These are phyloP conservation scores for Monosporascus sp. DNA, from an alignment of 2,329 filamentous ascomycete species.

Conservation along the genomic window DNA sequence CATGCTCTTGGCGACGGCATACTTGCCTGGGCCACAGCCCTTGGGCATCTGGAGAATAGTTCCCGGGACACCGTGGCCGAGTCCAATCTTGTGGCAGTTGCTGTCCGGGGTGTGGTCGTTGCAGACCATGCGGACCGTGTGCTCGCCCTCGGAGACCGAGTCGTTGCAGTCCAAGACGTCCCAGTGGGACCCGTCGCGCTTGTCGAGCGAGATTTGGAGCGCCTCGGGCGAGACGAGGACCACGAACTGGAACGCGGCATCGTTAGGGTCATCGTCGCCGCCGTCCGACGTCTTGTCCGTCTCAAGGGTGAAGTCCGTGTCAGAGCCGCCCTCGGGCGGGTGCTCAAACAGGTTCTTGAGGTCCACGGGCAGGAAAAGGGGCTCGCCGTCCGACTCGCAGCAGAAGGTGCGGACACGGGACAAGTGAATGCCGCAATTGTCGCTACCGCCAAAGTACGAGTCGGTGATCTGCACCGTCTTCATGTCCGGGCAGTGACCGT, in stretches of 20 bases:
- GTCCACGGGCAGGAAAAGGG: conserved; percentile 30
- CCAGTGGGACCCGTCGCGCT: conserved; percentile 40
- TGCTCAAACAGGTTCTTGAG: conserved; percentile 30
- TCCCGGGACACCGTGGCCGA: conserved; percentile 29
- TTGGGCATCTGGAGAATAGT: conserved; percentile 37
- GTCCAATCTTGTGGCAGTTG: conserved; percentile 34
- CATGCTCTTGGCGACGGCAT: conserved; percentile 32
- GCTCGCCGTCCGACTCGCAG: conserved; percentile 24
- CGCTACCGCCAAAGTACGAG: conserved; percentile 20
- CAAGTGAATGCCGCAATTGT: conserved; percentile 13
- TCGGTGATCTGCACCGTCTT: conserved; percentile 23
- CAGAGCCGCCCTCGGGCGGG: conserved; percentile 22
- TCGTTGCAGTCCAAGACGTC: conserved; percentile 34
- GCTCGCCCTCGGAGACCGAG: conserved; percentile 18
- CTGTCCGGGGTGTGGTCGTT: conserved; percentile 26
- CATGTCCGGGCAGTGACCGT: conserved; percentile 25
- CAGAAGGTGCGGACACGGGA: conserved; percentile 25
- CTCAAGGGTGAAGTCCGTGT: conserved; percentile 25
- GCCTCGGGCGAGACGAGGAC: conserved; percentile 28
- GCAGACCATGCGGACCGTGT: conserved; percentile 33
- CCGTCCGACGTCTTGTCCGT: conserved; percentile 23
- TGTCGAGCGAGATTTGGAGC: conserved; percentile 29
- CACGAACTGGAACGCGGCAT: conserved; percentile 27
- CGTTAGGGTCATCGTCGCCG: conserved; percentile 20
- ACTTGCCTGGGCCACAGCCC: conserved; percentile 33